Conservation (phyloP, 352 stramenopile species). For the Globisporangium ultimum region DNA sequence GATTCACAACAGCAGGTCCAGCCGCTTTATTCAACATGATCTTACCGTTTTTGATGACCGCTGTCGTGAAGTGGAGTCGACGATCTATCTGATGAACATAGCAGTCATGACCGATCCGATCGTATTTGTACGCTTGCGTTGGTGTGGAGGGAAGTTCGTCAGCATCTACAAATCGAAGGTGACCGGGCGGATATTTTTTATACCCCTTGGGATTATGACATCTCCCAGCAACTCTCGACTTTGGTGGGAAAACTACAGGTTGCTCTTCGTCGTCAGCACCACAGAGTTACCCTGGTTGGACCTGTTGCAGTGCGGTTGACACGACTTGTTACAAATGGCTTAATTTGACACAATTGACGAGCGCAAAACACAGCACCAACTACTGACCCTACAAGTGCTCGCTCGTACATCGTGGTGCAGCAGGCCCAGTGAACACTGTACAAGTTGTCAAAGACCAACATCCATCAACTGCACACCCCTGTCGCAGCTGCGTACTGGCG, state of each 20-base stretch:
- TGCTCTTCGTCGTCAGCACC: not conserved
- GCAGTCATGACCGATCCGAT: slow-evolving; percentile 14
- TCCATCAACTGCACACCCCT: too few relatives aligned
- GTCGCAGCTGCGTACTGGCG: too few relatives aligned
- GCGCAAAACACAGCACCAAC: too few relatives aligned
- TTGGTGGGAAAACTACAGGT: not conserved
- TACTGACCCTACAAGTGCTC: too few relatives aligned
- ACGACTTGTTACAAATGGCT: not conserved
- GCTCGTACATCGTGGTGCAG: too few relatives aligned
- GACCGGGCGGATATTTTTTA: not conserved
- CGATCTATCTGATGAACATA: slow-evolving; percentile 16
- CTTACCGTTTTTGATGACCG: not conserved
- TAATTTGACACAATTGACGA: too few relatives aligned
- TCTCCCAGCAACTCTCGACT: not conserved
- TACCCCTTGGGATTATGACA: not conserved
- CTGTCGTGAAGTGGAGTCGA: slow-evolving; percentile 12
- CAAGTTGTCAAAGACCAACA: too few relatives aligned
- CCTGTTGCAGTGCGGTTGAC: slow-evolving; percentile 3
- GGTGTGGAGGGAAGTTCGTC: not conserved
- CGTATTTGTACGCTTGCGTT: slow-evolving; percentile 1
- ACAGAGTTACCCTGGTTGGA: not conserved
- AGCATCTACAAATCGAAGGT: slow-evolving; percentile 2
- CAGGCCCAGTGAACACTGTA: too few relatives aligned
- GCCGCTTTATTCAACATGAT: not conserved
- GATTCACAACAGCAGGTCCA: not conserved